phyloP scores from a whole-genome alignment of 805 yeast genomes.

The Kazachstania bromeliacearum region DNA sequence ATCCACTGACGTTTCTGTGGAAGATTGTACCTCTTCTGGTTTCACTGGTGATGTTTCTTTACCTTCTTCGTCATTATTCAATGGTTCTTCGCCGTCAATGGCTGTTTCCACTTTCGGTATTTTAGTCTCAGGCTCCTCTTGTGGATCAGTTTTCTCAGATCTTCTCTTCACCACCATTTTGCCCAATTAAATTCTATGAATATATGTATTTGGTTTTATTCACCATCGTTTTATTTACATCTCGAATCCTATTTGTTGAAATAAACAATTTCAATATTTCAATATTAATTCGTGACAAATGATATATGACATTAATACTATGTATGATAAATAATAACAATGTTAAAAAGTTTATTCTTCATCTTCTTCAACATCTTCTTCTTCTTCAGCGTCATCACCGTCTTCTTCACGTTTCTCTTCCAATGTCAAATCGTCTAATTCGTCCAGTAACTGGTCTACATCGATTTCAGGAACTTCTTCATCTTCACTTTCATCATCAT shows the following conservation, averaged over 20 bases:
- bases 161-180: not conserved
- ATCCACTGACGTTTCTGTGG: too few relatives aligned
- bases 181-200: not conserved
- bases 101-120: not conserved
- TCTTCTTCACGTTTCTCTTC: constrained; percentile 33
- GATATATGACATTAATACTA: too few relatives aligned
- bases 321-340: not conserved
- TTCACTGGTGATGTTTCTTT: not conserved
- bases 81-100: not conserved
- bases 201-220: not conserved
- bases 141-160: not conserved
- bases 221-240: not conserved
- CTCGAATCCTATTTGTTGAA: too few relatives aligned
- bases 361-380: not conserved
- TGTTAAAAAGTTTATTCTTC: not conserved
- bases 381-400: not conserved
- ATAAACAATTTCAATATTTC: too few relatives aligned
- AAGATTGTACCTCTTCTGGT: too few relatives aligned
- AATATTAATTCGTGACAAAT: too few relatives aligned
- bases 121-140: not conserved
- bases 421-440: constrained; percentile 83
- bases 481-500: constrained; percentile 38
- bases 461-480: constrained; percentile 61
- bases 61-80: not conserved
- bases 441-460: constrained; percentile 88